phyloP scores from a whole-genome alignment of 495 filamentous ascomycete species.

The Talaromyces adpressus region DNA sequence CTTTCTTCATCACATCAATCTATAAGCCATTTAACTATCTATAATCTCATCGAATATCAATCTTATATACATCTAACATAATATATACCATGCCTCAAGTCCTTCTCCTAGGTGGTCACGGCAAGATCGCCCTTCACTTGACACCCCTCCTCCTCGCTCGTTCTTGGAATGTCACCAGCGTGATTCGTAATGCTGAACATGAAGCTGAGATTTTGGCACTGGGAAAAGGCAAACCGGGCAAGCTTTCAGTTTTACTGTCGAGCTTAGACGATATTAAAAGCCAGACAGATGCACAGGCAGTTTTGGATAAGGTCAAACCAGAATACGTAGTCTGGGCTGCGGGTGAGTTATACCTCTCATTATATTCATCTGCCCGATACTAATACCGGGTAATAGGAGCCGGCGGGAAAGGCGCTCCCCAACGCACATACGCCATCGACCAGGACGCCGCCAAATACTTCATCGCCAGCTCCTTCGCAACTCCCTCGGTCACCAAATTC shows the following conservation, averaged over 20 bases:
- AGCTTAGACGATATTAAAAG: conserved; percentile 65
- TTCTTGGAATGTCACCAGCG: conserved; percentile 67
- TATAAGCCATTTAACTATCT: background rate
- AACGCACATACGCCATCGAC: conserved; percentile 56
- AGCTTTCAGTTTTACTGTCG: conserved; percentile 52
- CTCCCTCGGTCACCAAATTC: conserved; percentile 59
- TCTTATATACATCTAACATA: background rate
- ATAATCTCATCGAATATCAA: background rate
- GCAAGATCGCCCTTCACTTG: conserved; percentile 68
- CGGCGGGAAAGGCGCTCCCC: conserved; percentile 65
- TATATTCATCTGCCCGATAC: background rate
- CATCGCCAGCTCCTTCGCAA: conserved; percentile 55
- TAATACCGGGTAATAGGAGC: conserved; percentile 39
- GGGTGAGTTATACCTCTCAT: conserved; percentile 32
- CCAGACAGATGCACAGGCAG: conserved; percentile 50
- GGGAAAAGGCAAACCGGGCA: conserved; percentile 46
- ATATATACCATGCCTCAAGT: conserved; percentile 34
- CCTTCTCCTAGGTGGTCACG: conserved; percentile 74
- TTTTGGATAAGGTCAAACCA: conserved; percentile 52
- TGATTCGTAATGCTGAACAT: conserved; percentile 67
- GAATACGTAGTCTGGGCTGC: conserved; percentile 78
- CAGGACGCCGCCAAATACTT: conserved; percentile 64
- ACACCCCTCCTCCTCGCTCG: conserved; percentile 68
- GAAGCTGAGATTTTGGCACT: conserved; percentile 53
- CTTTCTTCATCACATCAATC: background rate